A percentile compares a stretch with the other conserved stretches of the same genome.
Conservation (phyloP, 192 early-diverging fungal species). For the Backusella australiensis region DNA sequence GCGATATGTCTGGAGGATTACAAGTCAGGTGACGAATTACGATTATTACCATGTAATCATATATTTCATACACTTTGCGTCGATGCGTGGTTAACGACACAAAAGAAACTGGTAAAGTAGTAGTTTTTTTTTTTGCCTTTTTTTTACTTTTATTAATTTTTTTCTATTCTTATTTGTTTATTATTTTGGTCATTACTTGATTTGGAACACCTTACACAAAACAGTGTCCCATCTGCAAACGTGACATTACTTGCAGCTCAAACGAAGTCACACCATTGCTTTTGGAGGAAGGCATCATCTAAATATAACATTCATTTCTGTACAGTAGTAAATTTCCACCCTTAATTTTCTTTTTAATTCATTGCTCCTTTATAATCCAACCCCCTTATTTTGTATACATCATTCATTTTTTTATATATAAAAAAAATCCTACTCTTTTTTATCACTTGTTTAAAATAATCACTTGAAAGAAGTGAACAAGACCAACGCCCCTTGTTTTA, state of each 20-base stretch:
- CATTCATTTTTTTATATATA: not conserved
- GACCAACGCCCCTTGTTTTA: not conserved
- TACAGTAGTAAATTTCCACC: slow-evolving; percentile 3
- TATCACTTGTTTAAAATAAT: not conserved
- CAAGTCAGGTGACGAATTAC: slow-evolving; percentile 76
- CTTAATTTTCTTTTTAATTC: not conserved
- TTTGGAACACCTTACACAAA: not conserved
- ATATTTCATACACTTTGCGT: slow-evolving; percentile 89
- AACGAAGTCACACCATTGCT: slow-evolving; percentile 25
- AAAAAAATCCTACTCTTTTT: not conserved
- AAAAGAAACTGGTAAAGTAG: slow-evolving; percentile 79
- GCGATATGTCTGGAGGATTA: slow-evolving; percentile 95
- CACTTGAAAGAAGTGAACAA: not conserved
- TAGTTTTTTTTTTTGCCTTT: not conserved
- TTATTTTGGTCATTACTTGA: not conserved
- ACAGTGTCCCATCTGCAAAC: slow-evolving; percentile 33
- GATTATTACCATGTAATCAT: slow-evolving; percentile 86
- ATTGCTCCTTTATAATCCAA: not conserved
- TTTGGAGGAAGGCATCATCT: not conserved
- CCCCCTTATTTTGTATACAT: not conserved
- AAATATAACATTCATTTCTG: not conserved
- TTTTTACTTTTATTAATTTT: not conserved
- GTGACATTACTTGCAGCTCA: slow-evolving; percentile 20
- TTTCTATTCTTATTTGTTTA: not conserved
- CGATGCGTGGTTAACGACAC: slow-evolving; percentile 88